Percentiles rank a stretch among this genome's conserved stretches.
Evolutionary conservation across 1,284 basidiomycete species (phyloP).

Genomic region (Heterobasidion occidentale): DNA sequence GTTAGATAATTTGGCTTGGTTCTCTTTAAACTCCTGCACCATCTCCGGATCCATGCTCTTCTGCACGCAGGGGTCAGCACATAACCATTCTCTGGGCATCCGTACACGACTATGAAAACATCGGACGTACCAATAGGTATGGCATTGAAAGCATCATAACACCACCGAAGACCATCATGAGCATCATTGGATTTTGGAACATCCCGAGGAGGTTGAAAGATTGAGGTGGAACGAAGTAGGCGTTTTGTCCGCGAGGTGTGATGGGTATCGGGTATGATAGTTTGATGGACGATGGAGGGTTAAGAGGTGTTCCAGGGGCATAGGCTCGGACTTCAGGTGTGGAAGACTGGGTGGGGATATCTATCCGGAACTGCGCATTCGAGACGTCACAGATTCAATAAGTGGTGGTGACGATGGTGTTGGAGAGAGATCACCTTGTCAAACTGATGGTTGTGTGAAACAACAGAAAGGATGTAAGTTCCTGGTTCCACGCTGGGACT

Average conservation of each 20-base stretch:
- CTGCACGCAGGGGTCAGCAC: slow-evolving; percentile 26
- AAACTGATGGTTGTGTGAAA: slow-evolving; percentile 57
- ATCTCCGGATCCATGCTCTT: slow-evolving; percentile 76
- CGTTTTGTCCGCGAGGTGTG: slow-evolving; percentile 42
- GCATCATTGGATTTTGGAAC: slow-evolving; percentile 84
- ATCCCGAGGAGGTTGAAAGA: slow-evolving; percentile 72
- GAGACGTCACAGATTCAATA: background rate
- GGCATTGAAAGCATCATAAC: slow-evolving; percentile 73
- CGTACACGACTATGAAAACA: background rate
- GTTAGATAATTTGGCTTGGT: slow-evolving; percentile 53
- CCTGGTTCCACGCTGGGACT: slow-evolving; percentile 60
- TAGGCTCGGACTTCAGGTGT: slow-evolving; percentile 55
- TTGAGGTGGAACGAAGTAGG: slow-evolving; percentile 63
- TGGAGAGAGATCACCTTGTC: slow-evolving; percentile 43
- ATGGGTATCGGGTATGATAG: slow-evolving; percentile 64
- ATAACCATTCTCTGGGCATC: background rate
- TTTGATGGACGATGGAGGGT: slow-evolving; percentile 45
- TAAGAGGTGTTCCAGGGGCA: slow-evolving; percentile 59
- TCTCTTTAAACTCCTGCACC: slow-evolving; percentile 61
- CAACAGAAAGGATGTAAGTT: slow-evolving; percentile 58
- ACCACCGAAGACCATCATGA: slow-evolving; percentile 71
- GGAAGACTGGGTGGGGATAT: slow-evolving; percentile 38
- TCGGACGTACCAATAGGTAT: slow-evolving; percentile 60
- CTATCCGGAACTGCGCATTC: slow-evolving; percentile 47
- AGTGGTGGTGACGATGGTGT: slow-evolving; percentile 1